Evolutionary conservation across 176 grass and related monocot genomes (phyloP), one percentile per base, ranked within the genome.

Genomic region (Aegilops sharonensis): DNA sequence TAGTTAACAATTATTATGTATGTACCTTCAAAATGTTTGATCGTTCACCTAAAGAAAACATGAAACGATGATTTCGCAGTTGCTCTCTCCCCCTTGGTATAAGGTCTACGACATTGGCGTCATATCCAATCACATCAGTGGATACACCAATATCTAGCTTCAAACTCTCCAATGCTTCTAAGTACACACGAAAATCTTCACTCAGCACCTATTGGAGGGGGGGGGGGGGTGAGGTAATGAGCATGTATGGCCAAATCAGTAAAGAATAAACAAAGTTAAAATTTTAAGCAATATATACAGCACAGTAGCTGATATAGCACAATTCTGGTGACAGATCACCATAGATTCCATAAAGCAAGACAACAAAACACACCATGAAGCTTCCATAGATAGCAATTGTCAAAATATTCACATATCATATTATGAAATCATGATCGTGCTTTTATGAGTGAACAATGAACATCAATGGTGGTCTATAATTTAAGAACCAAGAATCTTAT

Each of bases 41-140:
- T 75, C 92, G 91, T 80, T 94, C 87, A 61, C 95, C 95, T 87
- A 94, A 89, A 48, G 92, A 90, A 93, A 97, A 97, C 81, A 97
- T 92, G 86, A 91, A 92, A 79, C 78, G 84, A 29, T 84, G 86
- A 72, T 83, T 89, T 87, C 91, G 91, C 54, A 86, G 64, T 84
- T 92, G 81, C 8, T 92, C 90, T 82, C 91, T 91, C 45, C 89
- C 91, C 79, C 84, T 91, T 91, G 88, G 79, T 59, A 94, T 89
- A 86, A 90, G 89, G 77, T 90, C 85, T 29, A 80, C 84, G 24
- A 78, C 86, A 15, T 75, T 94, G 59, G 84, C 78, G 35, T 92
- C 92, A 91, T 93, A 77, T 75, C 87, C 90, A 88, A 83, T 79
- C 71, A 94, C 87, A 64, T 92, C 90, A 84, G 68, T 91, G 61